Percentiles rank a stretch among this genome's conserved stretches.
phyloP scores from a whole-genome alignment of 1,284 basidiomycete genomes.

The Microbotryum intermedium region DNA sequence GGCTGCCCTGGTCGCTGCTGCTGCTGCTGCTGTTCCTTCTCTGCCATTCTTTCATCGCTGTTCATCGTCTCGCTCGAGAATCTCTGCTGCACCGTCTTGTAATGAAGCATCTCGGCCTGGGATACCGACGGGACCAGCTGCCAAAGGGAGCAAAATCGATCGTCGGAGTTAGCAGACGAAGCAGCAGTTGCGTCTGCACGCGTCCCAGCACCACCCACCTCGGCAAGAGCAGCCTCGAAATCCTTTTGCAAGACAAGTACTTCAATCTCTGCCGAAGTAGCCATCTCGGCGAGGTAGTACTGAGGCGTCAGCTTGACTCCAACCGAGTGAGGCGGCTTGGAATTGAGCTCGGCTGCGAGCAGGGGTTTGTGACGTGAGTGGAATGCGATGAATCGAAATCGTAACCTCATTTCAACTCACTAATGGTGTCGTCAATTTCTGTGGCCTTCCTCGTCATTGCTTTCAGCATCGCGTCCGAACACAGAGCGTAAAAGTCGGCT shows the following conservation, averaged over 20 bases:
- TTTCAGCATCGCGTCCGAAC: slow-evolving; percentile 90
- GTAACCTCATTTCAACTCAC: slow-evolving; percentile 39
- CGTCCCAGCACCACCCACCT: slow-evolving; percentile 30
- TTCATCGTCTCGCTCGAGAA: slow-evolving; percentile 26
- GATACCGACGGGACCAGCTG: slow-evolving; percentile 77
- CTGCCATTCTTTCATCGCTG: slow-evolving; percentile 18
- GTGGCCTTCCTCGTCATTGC: slow-evolving; percentile 85
- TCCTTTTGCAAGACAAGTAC: slow-evolving; percentile 66
- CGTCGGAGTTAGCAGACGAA: background rate
- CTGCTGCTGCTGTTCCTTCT: slow-evolving; percentile 11
- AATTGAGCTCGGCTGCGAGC: slow-evolving; percentile 48
- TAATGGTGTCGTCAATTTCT: slow-evolving; percentile 63
- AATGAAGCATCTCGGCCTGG: slow-evolving; percentile 80
- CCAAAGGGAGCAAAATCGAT: too few species aligned
- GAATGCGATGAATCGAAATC: background rate
- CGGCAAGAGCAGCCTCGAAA: slow-evolving; percentile 65
- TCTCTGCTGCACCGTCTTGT: slow-evolving; percentile 41
- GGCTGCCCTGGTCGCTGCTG: too few species aligned
- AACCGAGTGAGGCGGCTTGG: slow-evolving; percentile 39
- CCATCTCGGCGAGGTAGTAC: slow-evolving; percentile 85
- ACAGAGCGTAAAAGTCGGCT: slow-evolving; percentile 96
- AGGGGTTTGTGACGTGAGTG: background rate
- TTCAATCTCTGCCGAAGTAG: slow-evolving; percentile 59
- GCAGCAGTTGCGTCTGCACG: background rate
- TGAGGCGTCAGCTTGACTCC: slow-evolving; percentile 67